Base-by-base conservation (phyloP, 768 basidiomycete genomes). In the Amanita pseudoporphyria region DNA sequence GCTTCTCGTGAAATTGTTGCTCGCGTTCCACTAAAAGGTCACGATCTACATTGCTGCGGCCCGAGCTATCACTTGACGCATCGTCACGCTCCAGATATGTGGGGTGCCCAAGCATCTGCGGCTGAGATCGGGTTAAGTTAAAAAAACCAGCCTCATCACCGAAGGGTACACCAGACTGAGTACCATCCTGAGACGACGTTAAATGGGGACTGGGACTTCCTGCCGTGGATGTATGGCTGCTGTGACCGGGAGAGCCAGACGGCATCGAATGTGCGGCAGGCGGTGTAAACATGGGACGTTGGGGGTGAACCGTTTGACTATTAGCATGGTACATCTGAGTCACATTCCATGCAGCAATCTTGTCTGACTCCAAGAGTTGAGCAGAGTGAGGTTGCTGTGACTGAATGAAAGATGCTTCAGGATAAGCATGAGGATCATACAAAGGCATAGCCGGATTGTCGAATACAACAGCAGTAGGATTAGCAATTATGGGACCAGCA, bases 241-340 rank as follows among this genome's bases (percentile, higher is more conserved):
- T 45, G 45, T 52, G 52, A 47, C 47, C 39, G 18, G 47, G 47
- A 9, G 56, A 47, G 44, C 26, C 45, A 14, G 52, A 40, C 22
- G 54, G 16, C 42, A 57, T 52, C 37, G 55, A 55, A 44, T 60
- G 57, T 16, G 58, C 53, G 2, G 59, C 56, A 30, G 60, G 60
- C 13, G 60, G 57, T 2, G 60, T 61, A 49, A 57, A 61, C 22
- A 61, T 54, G 6, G 57, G 53, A 12, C 57, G 52, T n/a, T 54
- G 55, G 9, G 55, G 53, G 26, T 56, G 57, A 14, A 53, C 45
- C 53, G 56, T 58, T 24, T 54, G 55, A 37, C 51, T 48, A 3
- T 50, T 48, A 2, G 21, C 16, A 16, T 49, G 51, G 18, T 47
- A 53, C 48, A 56, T 51, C 22, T 54, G 53, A 22, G 57, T 51